Evolutionary conservation across 169 alveolate genomes (phyloP).

Genomic region (Cryptosporidium xiaoi): DNA sequence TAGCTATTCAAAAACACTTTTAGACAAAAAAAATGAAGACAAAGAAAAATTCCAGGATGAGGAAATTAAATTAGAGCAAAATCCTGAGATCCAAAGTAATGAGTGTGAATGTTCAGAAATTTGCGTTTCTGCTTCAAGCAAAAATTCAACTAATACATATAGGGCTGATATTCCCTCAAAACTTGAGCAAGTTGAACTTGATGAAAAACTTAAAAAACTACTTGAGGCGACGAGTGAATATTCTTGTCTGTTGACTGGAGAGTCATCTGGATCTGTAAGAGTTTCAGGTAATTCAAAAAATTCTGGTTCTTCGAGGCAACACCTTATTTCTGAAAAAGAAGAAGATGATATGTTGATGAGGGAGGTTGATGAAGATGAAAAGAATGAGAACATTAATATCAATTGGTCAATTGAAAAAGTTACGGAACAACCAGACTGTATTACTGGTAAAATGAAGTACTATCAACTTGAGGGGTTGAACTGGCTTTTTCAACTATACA

Average conservation of each 20-base stretch:
- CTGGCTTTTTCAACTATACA: slow-evolving; percentile 85
- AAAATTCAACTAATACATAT: neutral
- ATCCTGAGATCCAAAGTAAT: neutral
- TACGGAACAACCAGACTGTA: slow-evolving; percentile 69
- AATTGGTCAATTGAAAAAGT: slow-evolving; percentile 37
- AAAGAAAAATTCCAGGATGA: neutral
- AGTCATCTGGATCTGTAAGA: neutral
- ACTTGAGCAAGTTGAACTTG: slow-evolving; percentile 37
- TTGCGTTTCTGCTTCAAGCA: neutral
- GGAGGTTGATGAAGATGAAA: slow-evolving; percentile 49
- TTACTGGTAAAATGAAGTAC: slow-evolving; percentile 84
- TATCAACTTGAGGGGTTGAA: slow-evolving; percentile 90
- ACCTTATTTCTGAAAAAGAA: slow-evolving; percentile 65
- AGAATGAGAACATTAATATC: neutral
- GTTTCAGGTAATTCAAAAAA: neutral
- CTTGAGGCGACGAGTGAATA: slow-evolving; percentile 59
- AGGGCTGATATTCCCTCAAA: neutral
- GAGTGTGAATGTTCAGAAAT: neutral
- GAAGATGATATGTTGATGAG: slow-evolving; percentile 61
- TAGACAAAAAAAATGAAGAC: neutral
- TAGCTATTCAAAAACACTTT: neutral
- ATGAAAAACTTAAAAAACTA: slow-evolving; percentile 20
- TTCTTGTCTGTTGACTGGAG: slow-evolving; percentile 47
- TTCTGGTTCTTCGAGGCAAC: slow-evolving; percentile 32
- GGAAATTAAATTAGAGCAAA: neutral